A percentile compares a stretch with the other conserved stretches of the same genome.
Conservation (phyloP, 306 rosid species). For the Begonia peltatifolia region DNA sequence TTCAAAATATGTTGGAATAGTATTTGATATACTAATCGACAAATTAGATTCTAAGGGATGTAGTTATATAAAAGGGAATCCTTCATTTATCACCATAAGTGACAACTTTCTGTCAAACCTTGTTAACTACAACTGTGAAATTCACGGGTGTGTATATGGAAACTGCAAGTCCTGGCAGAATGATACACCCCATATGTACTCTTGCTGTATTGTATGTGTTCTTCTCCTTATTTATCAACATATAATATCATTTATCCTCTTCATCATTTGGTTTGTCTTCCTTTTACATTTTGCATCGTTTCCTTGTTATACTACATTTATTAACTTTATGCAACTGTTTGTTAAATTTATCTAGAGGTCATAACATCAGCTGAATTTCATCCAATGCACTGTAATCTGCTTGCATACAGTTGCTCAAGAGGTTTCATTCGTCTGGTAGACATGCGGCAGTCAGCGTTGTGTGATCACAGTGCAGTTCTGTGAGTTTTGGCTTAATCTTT, state of each 20-base stretch:
- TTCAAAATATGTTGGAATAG: too few relatives aligned
- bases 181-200: too few relatives aligned
- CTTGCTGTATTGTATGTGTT: too few relatives aligned
- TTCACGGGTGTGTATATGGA: too few relatives aligned
- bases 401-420: slow-evolving; percentile 64
- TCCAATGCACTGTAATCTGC: slow-evolving; percentile 63
- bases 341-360: slow-evolving; percentile 33
- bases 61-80: too few relatives aligned
- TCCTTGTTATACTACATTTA: not conserved
- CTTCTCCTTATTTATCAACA: too few relatives aligned
- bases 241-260: not conserved
- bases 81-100: too few relatives aligned
- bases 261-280: not conserved
- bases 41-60: too few relatives aligned
- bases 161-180: too few relatives aligned
- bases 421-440: slow-evolving; percentile 56
- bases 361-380: slow-evolving; percentile 67
- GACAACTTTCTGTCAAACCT: too few relatives aligned
- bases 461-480: slow-evolving; percentile 47
- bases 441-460: slow-evolving; percentile 56
- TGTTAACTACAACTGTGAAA: too few relatives aligned
- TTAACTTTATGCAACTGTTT: slow-evolving; percentile 5
- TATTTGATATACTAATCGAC: too few relatives aligned
- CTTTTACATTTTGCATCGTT: slow-evolving; percentile 2
- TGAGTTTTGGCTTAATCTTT: slow-evolving; percentile 18